Base-by-base conservation (phyloP, 75 land plant species). In the Adiantum capillusveneris region DNA sequence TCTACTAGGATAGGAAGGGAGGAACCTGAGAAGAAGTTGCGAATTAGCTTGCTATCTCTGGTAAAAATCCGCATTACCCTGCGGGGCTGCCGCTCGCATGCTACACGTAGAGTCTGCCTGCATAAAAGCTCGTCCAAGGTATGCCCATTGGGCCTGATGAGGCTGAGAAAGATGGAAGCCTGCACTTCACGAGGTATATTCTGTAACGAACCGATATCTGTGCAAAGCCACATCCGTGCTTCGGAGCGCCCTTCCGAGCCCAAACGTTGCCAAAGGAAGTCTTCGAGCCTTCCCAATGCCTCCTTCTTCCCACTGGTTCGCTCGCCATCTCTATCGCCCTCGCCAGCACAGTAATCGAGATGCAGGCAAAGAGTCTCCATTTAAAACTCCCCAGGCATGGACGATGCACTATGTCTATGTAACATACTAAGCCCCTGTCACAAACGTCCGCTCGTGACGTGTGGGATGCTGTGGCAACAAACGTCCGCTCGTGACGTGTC, bases 211-310 rank as follows among this genome's bases (percentile, higher is more conserved):
- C 80, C 75, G 17, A 93, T 59, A 11, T 87, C 59, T 0, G 69
- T 53, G 59, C 84, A 80, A 24, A 93, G 77, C 95, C 98, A 93
- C 31, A 85, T 42, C 14, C 95, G 86, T 60, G 82, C 84, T 76
- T 83, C 95, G 0, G 83, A 68, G 2, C 85, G 70, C 2, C 76
- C 76, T 11, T 68, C 67, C 0, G 66, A 57, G 5, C 64, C 59
- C 13, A 91, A 54, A 44, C 81, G 29, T 21, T 64, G 57, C 79
- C 75, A 63, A n/a, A 91, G 46, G 44, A 75, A 37, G 16, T 69
- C 53, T 44, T 77, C 97, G 45, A 87, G 20, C 19, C 68, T 61
- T 31, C 59, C 31, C 52, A 81, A 41, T 53, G 74, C 67, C 24
- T 68, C 63, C 24, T 60, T 58, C 55, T 61, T 80, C 53, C 36